Percentiles rank a stretch among this genome's conserved stretches.
These are phyloP conservation scores for Monilinia vaccinii-corymbosi DNA, from an alignment of 2,329 filamentous ascomycete genomes.

Conservation along the genomic window DNA sequence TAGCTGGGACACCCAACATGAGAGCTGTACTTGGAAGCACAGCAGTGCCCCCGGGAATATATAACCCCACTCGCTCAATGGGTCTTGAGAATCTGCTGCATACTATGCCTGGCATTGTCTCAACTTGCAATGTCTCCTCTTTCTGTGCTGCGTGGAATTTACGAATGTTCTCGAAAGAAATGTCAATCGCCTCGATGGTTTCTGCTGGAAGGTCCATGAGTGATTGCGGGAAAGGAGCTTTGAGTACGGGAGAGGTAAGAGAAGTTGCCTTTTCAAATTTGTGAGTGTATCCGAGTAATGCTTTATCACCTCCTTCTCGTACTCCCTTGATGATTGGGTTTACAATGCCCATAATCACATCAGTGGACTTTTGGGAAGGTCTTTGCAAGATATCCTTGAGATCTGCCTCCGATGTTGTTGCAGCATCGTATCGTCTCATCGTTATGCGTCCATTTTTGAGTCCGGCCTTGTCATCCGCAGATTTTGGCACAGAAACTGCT, in stretches of 20 bases:
- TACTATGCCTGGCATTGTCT: constrained; percentile 95
- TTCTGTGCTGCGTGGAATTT: constrained; percentile 90
- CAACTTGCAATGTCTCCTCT: constrained; percentile 72
- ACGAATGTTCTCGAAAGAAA: constrained; percentile 88
- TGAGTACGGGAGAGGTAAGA: constrained; percentile 78
- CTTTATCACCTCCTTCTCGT: constrained; percentile 73
- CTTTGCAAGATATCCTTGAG: constrained; percentile 71
- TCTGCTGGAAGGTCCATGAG: constrained; percentile 80
- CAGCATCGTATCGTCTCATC: constrained; percentile 72
- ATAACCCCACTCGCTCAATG: constrained; percentile 92
- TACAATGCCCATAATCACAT: constrained; percentile 84
- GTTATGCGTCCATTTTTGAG: constrained; percentile 52
- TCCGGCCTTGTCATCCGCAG: constrained; percentile 41
- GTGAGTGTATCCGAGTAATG: constrained; percentile 86
- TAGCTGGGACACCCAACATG: constrained; percentile 95
- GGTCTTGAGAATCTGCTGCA: constrained; percentile 89
- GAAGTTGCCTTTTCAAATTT: constrained; percentile 96
- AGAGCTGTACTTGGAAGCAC: constrained; percentile 95
- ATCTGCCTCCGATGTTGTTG: constrained; percentile 51
- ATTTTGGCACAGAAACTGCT: constrained; percentile 40
- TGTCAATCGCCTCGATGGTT: constrained; percentile 85
- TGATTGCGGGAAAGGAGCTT: constrained; percentile 75
- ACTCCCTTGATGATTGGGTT: constrained; percentile 87
- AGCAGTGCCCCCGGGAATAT: constrained; percentile 91
- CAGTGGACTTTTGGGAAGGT: constrained; percentile 90